These are phyloP conservation scores for Sarcocystis neurona DNA, from an alignment of 169 alveolate genomes.

Conservation along the genomic window DNA sequence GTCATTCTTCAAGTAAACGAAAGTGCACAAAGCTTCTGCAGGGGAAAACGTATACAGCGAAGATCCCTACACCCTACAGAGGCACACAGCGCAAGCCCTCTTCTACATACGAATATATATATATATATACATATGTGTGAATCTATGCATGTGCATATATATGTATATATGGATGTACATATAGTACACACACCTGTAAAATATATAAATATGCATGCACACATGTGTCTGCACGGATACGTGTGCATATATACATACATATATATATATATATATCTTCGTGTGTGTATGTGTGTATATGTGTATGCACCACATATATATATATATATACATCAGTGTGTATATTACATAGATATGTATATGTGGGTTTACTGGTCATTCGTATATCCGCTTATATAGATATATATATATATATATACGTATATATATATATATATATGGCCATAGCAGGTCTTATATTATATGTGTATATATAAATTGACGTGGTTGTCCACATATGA, in stretches of 20 bases:
- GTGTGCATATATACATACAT: background rate
- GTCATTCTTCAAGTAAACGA: background rate
- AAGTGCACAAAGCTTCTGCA: background rate
- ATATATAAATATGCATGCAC: constrained; percentile 11
- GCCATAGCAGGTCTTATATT: no score
- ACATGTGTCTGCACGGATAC: background rate
- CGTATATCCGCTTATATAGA: no score
- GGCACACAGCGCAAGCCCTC: background rate
- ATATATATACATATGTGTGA: background rate
- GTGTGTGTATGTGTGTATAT: no score
- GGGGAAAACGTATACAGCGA: background rate
- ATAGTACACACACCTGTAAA: background rate
- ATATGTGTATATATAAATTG: no score
- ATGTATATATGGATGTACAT: background rate
- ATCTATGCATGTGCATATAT: background rate
- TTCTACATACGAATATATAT: background rate
- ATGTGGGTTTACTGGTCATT: no score
- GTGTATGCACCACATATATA: no score
- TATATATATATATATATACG: no score
- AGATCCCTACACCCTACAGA: background rate
- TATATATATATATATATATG: no score
- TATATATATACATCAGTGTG: no score
- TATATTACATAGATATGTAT: no score
- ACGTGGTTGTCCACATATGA: no score
- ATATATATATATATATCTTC: constrained; percentile 38